Percentiles rank a stretch among this genome's conserved stretches.
Evolutionary conservation across 768 basidiomycete species (phyloP).

Genomic region (Cyclocybe cylindracea): DNA sequence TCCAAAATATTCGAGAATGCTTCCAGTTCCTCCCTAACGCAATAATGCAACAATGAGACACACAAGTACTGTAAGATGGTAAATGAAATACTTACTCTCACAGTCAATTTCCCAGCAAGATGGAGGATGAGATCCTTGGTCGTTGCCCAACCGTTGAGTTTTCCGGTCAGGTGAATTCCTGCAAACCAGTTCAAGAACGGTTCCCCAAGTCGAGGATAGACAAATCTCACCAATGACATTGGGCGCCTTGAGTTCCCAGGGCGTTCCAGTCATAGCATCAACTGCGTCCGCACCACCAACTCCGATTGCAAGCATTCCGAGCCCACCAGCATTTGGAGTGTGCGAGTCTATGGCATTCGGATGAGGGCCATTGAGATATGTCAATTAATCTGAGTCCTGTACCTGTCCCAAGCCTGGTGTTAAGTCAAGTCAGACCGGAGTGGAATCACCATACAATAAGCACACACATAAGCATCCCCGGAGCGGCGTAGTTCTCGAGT

Average conservation of each 20-base stretch:
- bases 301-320: slow-evolving; percentile 95
- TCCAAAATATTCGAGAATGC: slow-evolving; percentile 96
- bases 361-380: no score
- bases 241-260: slow-evolving; percentile 97
- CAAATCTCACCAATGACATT: slow-evolving; percentile 66
- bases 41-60: slow-evolving; percentile 2
- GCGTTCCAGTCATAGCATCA: slow-evolving; percentile 96
- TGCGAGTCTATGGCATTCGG: slow-evolving; percentile 70
- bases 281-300: slow-evolving; percentile 99
- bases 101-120: slow-evolving; percentile 91
- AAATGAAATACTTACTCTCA: slow-evolving; percentile 60
- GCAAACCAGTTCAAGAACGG: background rate
- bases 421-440: slow-evolving; percentile 2
- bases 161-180: slow-evolving; percentile 89
- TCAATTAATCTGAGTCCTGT: slow-evolving; percentile 2
- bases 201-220: background rate
- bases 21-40: slow-evolving; percentile 87
- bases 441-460: background rate
- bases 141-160: slow-evolving; percentile 88
- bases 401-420: slow-evolving; percentile 80
- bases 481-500: slow-evolving; percentile 95
- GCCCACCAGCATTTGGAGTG: slow-evolving; percentile 96
- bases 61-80: background rate
- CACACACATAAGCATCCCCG: slow-evolving; percentile 86
- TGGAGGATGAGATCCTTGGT: slow-evolving; percentile 96